These are phyloP conservation scores for Rhizomucor miehei DNA, from an alignment of 371 early-diverging fungal species.

Conservation along the genomic window DNA sequence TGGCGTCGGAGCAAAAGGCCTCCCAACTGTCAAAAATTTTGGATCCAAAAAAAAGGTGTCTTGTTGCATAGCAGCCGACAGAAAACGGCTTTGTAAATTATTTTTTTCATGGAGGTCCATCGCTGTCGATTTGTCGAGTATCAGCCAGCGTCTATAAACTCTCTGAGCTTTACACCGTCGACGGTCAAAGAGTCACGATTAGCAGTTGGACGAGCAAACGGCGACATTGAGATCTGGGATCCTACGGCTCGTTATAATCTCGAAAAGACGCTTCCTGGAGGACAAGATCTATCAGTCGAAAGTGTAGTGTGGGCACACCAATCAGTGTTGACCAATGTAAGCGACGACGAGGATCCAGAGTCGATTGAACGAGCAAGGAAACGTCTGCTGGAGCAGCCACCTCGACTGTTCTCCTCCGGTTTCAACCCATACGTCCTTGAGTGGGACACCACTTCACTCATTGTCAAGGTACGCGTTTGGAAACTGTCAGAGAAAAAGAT, in stretches of 20 bases:
- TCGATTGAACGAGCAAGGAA: conserved; percentile 46
- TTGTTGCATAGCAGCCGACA: too few species aligned
- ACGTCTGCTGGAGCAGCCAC: conserved; percentile 50
- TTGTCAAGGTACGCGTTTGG: conserved; percentile 52
- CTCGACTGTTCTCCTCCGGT: conserved; percentile 87
- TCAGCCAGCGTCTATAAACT: conserved; percentile 81
- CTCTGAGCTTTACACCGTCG: conserved; percentile 72
- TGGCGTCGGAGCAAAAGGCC: too few species aligned
- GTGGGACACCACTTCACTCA: conserved; percentile 77
- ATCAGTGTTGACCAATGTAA: conserved; percentile 52
- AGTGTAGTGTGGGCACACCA: conserved; percentile 86
- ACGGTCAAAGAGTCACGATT: conserved; percentile 50
- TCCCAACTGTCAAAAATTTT: too few species aligned
- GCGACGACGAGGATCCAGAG: conserved; percentile 57
- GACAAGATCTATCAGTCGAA: conserved; percentile 73
- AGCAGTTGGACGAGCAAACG: conserved; percentile 89
- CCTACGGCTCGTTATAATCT: conserved; percentile 61
- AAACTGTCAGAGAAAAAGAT: background rate
- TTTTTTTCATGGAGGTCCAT: conserved; percentile 70
- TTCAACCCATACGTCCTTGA: conserved; percentile 84
- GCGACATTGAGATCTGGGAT: conserved; percentile 93
- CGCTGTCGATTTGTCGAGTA: conserved; percentile 90
- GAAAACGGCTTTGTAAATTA: too few species aligned
- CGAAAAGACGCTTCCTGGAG: conserved; percentile 82
- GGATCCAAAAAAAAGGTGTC: too few species aligned